phyloP scores from a whole-genome alignment of 345 rosid genomes.

The Euphorbia pulcherrima region DNA sequence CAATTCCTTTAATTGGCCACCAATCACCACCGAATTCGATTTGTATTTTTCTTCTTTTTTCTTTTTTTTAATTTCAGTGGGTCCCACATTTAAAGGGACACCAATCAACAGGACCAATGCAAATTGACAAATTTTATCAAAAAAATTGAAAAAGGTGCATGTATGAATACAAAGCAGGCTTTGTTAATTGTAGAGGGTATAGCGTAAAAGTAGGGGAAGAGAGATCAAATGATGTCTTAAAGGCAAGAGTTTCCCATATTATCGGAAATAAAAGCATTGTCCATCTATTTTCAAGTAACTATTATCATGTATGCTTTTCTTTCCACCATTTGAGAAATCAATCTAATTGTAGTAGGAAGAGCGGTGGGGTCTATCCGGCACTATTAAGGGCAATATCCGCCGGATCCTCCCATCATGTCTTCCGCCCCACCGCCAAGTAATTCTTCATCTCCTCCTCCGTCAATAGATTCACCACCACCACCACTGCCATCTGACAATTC shows the following conservation, averaged over 20 bases:
- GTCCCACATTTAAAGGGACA: no score
- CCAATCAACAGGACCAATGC: no score
- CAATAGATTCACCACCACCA: conserved; percentile 16
- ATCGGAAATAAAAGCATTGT: conserved; percentile 19
- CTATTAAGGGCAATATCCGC: background rate
- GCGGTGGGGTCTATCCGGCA: conserved; percentile 24
- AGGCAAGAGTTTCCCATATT: conserved; percentile 14
- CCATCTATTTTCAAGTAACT: conserved; percentile 6
- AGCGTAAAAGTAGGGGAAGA: conserved; percentile 14
- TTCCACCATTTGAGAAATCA: conserved; percentile 24
- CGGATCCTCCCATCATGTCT: conserved; percentile 23
- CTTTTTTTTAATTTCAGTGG: no score
- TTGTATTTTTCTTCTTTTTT: no score
- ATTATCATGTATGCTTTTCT: conserved; percentile 10
- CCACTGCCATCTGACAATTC: conserved; percentile 13
- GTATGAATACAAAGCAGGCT: background rate
- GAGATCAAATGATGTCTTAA: background rate
- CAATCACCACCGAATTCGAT: no score
- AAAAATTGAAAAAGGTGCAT: background rate
- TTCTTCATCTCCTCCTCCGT: conserved; percentile 19
- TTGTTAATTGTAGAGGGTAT: conserved; percentile 5
- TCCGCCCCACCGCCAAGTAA: conserved; percentile 15
- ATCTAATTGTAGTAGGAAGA: conserved; percentile 14
- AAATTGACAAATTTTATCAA: background rate
- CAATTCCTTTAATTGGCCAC: no score